Percentiles rank a stretch among this genome's conserved stretches.
Conservation (phyloP, 345 rosid genomes). For the Kernera saxatilis region DNA sequence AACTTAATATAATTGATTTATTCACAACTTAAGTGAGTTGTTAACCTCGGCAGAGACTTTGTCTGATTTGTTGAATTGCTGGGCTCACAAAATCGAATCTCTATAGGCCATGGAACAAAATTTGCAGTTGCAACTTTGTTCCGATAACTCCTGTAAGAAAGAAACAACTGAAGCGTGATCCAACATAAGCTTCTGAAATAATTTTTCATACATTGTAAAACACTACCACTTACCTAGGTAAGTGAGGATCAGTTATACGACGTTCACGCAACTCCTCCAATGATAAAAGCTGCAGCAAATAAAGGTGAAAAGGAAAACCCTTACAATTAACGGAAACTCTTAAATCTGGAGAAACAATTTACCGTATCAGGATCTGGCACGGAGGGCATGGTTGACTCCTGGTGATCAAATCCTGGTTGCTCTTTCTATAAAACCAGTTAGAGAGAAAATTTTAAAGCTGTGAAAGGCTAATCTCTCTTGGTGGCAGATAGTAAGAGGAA, state of each 20-base stretch:
- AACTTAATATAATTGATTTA: neutral
- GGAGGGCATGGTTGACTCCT: slow-evolving; percentile 55
- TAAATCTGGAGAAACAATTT: slow-evolving; percentile 18
- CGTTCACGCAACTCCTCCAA: slow-evolving; percentile 77
- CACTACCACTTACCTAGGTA: slow-evolving; percentile 61
- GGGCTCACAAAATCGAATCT: slow-evolving; percentile 88
- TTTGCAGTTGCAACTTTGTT: slow-evolving; percentile 65
- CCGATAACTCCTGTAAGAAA: slow-evolving; percentile 72
- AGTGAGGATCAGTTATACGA: slow-evolving; percentile 78
- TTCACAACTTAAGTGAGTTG: slow-evolving; percentile 8
- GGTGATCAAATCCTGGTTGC: slow-evolving; percentile 75
- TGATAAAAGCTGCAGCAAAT: slow-evolving; percentile 68
- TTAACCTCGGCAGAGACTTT: slow-evolving; percentile 79
- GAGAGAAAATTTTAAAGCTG: neutral
- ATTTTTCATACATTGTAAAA: neutral
- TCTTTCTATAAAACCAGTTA: slow-evolving; percentile 47
- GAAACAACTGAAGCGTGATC: slow-evolving; percentile 1
- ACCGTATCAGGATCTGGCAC: slow-evolving; percentile 83
- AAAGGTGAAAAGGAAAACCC: slow-evolving; percentile 4
- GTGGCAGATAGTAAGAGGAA: neutral
- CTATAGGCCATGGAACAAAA: slow-evolving; percentile 92
- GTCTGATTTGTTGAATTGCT: slow-evolving; percentile 64
- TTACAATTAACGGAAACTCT: neutral
- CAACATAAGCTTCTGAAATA: slow-evolving; percentile 4
- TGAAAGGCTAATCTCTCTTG: neutral